Base-by-base conservation (phyloP, 139 green algal genomes). In the Chara braunii region DNA sequence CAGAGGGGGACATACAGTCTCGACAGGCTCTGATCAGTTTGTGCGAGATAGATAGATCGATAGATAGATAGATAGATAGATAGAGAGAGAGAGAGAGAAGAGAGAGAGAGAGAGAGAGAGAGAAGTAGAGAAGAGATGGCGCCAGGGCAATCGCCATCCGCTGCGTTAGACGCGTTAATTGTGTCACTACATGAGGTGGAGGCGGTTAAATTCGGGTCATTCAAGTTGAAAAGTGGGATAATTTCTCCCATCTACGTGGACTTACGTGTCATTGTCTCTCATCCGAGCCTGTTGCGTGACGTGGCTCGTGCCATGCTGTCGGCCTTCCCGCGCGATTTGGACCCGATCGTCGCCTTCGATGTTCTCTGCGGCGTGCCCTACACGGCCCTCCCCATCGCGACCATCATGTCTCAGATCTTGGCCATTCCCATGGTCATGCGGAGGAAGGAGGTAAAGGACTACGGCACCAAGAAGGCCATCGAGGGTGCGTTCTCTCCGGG, bases 331-430 rank as follows among this genome's bases (percentile, higher is more conserved):
- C 34, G 18, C n/a, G 51, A 60, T 18, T 31, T n/a, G 32, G 51
- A 31, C 23, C 32, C 51, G 22, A 6, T 50, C 3, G 71, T 76
- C 14, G 23, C 78, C 12, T 99, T 97, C 79, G 90, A 98, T 70
- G 84, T 94, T 51, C 94, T 97, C 63, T 99, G 93, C 72, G 93
- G 93, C 42, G 93, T 99, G 70, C 93, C 93, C 12, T 99, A 99
- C 87, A 99, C 93, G 2, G 93, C 93, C 0, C 85, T 99, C 43
- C 93, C 93, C 62, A 98, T 99, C 61, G 93, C 93, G 33, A 98
- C 93, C 28, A 86, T 75, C 79, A 97, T 99, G 83, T 88, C 81
- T 0, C 82, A 96, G 37, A 65, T 80, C 69, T 87, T 93, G 65
- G 80, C 79, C 14, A 76, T 84, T 32, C 86, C 87, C 30, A 98